Evolutionary conservation across 306 rosid genomes (phyloP).

Genomic region (Citrullus amarus): DNA sequence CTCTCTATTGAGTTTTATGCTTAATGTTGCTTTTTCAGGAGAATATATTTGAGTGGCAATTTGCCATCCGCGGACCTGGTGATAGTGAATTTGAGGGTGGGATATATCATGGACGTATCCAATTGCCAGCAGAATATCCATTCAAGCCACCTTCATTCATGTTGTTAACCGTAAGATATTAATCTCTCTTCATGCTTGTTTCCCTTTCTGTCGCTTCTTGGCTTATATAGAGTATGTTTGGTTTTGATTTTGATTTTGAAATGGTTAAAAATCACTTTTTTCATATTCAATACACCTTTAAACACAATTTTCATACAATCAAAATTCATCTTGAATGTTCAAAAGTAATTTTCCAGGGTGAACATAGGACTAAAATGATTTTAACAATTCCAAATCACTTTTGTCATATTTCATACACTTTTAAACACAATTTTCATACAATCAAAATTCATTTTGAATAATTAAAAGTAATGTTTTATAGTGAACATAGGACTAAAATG

Average conservation of each 20-base stretch:
- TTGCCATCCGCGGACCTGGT: slow-evolving; percentile 64
- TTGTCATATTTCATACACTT: background rate
- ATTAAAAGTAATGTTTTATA: no score
- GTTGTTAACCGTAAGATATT: slow-evolving; percentile 55
- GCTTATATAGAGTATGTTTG: background rate
- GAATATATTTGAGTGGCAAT: slow-evolving; percentile 93
- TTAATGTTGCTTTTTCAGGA: slow-evolving; percentile 38
- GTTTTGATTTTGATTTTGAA: no score
- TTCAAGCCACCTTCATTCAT: slow-evolving; percentile 86
- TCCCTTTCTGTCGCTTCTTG: background rate
- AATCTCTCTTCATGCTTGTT: background rate
- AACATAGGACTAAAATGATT: background rate
- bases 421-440: background rate
- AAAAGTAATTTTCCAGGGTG: background rate
- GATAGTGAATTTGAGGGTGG: slow-evolving; percentile 86
- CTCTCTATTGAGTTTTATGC: background rate
- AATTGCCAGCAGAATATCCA: slow-evolving; percentile 78
- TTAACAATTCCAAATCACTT: background rate
- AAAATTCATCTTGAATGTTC: no score
- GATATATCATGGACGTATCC: slow-evolving; percentile 77
- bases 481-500: background rate
- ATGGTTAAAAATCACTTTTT: no score
- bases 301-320: background rate
- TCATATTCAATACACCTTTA: background rate
- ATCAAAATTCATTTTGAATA: background rate